Conservation (phyloP, 2,329 filamentous ascomycete species). For the Fusarium agapanthi region DNA sequence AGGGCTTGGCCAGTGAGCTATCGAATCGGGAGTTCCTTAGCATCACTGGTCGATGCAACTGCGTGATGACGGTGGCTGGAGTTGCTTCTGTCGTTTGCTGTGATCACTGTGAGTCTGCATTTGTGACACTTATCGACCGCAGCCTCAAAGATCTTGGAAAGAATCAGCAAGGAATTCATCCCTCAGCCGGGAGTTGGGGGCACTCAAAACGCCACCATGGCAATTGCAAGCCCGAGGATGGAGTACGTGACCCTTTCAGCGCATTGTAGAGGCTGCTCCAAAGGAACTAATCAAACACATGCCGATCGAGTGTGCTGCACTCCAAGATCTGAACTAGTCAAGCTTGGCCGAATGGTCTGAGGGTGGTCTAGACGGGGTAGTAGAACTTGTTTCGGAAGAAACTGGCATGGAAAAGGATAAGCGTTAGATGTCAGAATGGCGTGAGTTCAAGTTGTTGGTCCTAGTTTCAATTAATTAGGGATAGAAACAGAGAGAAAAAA, state of each 20-base stretch:
- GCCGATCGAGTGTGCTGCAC: not conserved
- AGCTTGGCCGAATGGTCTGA: not conserved
- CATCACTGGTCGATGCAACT: not conserved
- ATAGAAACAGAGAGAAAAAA: not conserved
- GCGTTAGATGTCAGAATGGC: not conserved
- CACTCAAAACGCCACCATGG: not conserved
- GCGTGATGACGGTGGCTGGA: not conserved
- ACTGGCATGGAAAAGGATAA: not conserved
- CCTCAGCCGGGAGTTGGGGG: not conserved
- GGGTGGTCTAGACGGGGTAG: not conserved
- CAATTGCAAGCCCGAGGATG: not conserved
- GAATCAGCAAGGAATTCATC: not conserved
- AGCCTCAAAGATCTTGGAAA: not conserved
- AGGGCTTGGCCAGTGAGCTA: not conserved
- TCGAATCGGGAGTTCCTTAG: not conserved
- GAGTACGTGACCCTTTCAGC: not conserved
- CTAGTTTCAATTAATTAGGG: not conserved
- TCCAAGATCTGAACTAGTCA: not conserved
- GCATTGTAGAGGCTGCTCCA: not conserved
- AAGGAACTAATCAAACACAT: not conserved
- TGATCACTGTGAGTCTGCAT: not conserved
- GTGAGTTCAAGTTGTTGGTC: not conserved
- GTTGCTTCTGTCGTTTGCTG: not conserved
- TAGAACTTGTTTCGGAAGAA: conserved; percentile 5
- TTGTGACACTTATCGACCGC: not conserved